phyloP scores from a whole-genome alignment of 163 green algal genomes.

The Prototheca wickerhamii region DNA sequence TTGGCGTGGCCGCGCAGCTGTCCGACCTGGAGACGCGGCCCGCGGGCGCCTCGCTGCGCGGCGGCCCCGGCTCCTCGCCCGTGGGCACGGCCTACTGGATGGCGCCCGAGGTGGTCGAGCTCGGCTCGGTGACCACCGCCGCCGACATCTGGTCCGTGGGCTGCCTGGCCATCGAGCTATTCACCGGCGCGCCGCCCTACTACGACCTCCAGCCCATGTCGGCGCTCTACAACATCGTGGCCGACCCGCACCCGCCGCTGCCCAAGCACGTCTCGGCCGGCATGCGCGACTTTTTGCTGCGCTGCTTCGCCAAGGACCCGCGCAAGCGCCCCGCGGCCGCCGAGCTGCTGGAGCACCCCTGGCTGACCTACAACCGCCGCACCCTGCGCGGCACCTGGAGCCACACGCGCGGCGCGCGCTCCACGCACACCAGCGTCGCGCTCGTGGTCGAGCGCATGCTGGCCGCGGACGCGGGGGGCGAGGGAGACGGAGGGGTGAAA shows the following conservation, averaged over 20 bases:
- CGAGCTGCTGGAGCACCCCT: slow-evolving; percentile 65
- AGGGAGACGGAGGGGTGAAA: not conserved
- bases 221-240: slow-evolving; percentile 86
- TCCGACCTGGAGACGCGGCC: not conserved
- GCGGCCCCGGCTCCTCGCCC: not conserved
- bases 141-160: slow-evolving; percentile 87
- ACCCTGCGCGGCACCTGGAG: slow-evolving; percentile 65
- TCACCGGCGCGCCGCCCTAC: slow-evolving; percentile 77
- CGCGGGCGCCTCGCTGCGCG: not conserved
- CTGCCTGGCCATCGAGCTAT: slow-evolving; percentile 83
- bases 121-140: slow-evolving; percentile 68
- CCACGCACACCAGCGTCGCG: slow-evolving; percentile 53
- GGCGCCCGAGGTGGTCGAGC: slow-evolving; percentile 88
- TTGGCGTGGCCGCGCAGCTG: slow-evolving; percentile 82
- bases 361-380: slow-evolving; percentile 57
- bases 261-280: slow-evolving; percentile 52
- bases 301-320: slow-evolving; percentile 80
- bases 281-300: slow-evolving; percentile 68
- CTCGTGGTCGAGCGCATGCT: slow-evolving; percentile 62
- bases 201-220: slow-evolving; percentile 81
- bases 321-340: slow-evolving; percentile 45
- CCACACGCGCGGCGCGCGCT: slow-evolving; percentile 10
- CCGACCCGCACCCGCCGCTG: slow-evolving; percentile 69
- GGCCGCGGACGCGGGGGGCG: slow-evolving; percentile 10
- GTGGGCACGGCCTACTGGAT: slow-evolving; percentile 93